Evolutionary conservation across 495 filamentous ascomycete species (phyloP).

Genomic region (Wilcoxina mikolae): DNA sequence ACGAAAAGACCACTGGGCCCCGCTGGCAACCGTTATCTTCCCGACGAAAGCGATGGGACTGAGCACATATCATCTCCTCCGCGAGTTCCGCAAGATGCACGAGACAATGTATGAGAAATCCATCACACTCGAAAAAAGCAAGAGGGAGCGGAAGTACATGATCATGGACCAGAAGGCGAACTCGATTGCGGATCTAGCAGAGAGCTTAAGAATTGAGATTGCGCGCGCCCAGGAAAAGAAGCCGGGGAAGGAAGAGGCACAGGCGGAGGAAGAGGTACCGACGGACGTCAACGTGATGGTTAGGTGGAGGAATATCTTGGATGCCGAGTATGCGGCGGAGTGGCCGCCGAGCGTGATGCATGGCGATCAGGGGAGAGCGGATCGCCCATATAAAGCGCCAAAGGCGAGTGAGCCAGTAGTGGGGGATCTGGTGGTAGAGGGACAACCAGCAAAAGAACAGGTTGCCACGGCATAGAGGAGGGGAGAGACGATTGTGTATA

Average conservation of each 20-base stretch:
- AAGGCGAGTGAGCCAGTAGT: background rate
- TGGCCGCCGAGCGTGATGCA: slow-evolving; percentile 64
- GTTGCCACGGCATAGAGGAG: background rate
- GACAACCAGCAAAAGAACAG: background rate
- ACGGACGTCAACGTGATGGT: slow-evolving; percentile 37
- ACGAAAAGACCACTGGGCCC: slow-evolving; percentile 85
- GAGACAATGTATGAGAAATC: slow-evolving; percentile 43
- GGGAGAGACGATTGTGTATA: background rate
- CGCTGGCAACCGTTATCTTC: slow-evolving; percentile 63
- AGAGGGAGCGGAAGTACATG: slow-evolving; percentile 43
- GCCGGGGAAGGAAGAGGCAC: slow-evolving; percentile 12
- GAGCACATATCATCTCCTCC: slow-evolving; percentile 60
- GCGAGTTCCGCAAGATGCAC: slow-evolving; percentile 63
- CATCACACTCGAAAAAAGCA: slow-evolving; percentile 25
- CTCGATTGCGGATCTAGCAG: slow-evolving; percentile 70
- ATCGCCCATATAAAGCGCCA: slow-evolving; percentile 20
- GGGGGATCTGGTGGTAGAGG: background rate
- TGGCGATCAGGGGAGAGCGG: slow-evolving; percentile 16
- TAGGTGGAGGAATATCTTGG: slow-evolving; percentile 53
- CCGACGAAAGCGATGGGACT: slow-evolving; percentile 47
- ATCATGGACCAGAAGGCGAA: slow-evolving; percentile 87
- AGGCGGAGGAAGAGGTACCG: slow-evolving; percentile 19
- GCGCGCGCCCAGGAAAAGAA: slow-evolving; percentile 26
- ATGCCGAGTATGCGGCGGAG: slow-evolving; percentile 47
- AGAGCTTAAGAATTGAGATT: slow-evolving; percentile 46